These are phyloP conservation scores for Suillus lakei DNA, from an alignment of 768 basidiomycete genomes.

Conservation along the genomic window DNA sequence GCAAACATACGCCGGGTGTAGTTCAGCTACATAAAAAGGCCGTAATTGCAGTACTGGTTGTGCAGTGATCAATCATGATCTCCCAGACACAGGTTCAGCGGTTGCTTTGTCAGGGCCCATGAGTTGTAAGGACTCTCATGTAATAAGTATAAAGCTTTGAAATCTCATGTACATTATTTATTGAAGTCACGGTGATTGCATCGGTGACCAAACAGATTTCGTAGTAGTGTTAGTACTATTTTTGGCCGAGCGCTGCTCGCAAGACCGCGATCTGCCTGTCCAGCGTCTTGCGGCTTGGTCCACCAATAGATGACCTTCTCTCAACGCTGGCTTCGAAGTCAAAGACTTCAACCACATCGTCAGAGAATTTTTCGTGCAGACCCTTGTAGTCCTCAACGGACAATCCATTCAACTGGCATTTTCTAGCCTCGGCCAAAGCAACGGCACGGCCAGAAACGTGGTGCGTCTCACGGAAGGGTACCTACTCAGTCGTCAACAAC, in stretches of 20 bases:
- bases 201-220: background rate
- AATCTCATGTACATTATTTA: background rate
- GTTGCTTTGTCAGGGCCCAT: background rate
- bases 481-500: constrained; percentile 48
- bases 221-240: background rate
- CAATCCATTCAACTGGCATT: constrained; percentile 82
- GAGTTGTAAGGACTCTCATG: background rate
- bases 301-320: constrained; percentile 89
- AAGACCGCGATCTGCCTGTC: constrained; percentile 83
- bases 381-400: constrained; percentile 78
- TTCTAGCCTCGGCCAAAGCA: constrained; percentile 85
- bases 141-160: too few species aligned
- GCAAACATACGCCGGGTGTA: background rate
- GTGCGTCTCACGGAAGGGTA: constrained; percentile 98
- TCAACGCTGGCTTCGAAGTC: constrained; percentile 97
- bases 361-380: constrained; percentile 76
- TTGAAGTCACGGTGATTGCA: background rate
- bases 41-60: background rate
- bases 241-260: constrained; percentile 55
- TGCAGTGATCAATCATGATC: background rate
- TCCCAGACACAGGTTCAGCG: background rate
- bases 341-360: constrained; percentile 85
- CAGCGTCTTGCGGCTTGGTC: constrained; percentile 84
- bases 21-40: background rate
- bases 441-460: constrained; percentile 98